These are phyloP conservation scores for Aureobasidium sp. DNA, from an alignment of 2,329 filamentous ascomycete species.

Conservation along the genomic window DNA sequence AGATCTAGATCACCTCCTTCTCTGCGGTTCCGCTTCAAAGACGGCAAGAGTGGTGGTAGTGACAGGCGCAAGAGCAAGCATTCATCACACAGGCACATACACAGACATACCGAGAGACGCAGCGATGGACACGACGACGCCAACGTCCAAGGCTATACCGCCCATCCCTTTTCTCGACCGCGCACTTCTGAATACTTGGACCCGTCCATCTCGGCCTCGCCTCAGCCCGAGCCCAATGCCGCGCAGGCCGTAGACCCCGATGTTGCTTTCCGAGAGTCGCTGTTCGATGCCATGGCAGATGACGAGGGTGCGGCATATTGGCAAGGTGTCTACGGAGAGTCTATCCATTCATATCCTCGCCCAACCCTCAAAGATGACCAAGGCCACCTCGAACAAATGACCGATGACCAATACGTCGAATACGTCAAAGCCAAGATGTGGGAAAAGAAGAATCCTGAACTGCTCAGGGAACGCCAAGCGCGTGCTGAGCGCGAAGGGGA, in stretches of 20 bases:
- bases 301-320: slow-evolving; percentile 94
- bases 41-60: neutral
- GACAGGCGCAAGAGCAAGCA: neutral
- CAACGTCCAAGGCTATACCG: slow-evolving; percentile 13
- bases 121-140: neutral
- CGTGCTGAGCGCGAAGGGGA: slow-evolving; percentile 49
- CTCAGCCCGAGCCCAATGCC: neutral
- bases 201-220: slow-evolving; percentile 8
- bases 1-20: slow-evolving; percentile 6
- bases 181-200: slow-evolving; percentile 8
- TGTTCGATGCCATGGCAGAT: slow-evolving; percentile 95
- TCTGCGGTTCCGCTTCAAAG: slow-evolving; percentile 14
- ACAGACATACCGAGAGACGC: neutral
- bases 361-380: slow-evolving; percentile 46
- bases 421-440: slow-evolving; percentile 89
- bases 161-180: slow-evolving; percentile 16
- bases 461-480: slow-evolving; percentile 67
- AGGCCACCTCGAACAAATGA: slow-evolving; percentile 71
- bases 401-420: slow-evolving; percentile 82
- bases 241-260: slow-evolving; percentile 52
- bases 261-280: slow-evolving; percentile 78
- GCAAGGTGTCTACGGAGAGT: slow-evolving; percentile 94
- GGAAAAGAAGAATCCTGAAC: slow-evolving; percentile 83
- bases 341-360: slow-evolving; percentile 79
- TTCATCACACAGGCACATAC: neutral